These are phyloP conservation scores for Ophiosphaerella narmari DNA, from an alignment of 2,329 filamentous ascomycete genomes.

Conservation along the genomic window DNA sequence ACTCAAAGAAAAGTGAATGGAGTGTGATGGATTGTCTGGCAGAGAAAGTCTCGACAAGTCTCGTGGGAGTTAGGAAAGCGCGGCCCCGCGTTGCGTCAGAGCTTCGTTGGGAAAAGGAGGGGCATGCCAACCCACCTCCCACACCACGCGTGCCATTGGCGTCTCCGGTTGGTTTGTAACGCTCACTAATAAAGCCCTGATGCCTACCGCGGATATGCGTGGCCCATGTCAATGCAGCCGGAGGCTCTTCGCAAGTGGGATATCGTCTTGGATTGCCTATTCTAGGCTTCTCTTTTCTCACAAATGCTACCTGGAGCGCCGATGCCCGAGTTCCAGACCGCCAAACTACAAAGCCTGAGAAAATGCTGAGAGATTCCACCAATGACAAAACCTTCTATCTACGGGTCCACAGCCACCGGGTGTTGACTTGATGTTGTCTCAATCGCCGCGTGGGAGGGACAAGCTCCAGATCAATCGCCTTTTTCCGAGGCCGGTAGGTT, in stretches of 20 bases:
- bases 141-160: conserved; percentile 14
- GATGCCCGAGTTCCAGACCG: conserved; percentile 33
- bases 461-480: conserved; percentile 19
- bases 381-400: conserved; percentile 31
- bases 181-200: conserved; percentile 29
- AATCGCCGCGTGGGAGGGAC: conserved; percentile 22
- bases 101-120: conserved; percentile 1
- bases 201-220: conserved; percentile 6
- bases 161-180: conserved; percentile 28
- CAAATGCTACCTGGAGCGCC: conserved; percentile 46
- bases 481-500: conserved; percentile 22
- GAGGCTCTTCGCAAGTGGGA: conserved; percentile 25
- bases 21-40: conserved; percentile 4
- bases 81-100: conserved; percentile 31
- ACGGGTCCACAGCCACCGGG: conserved; percentile 26
- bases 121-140: too few species aligned
- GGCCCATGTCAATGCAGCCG: conserved; percentile 5
- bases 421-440: conserved; percentile 21
- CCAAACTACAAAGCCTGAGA: conserved; percentile 37
- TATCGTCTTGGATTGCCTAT: conserved; percentile 41
- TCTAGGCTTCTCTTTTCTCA: conserved; percentile 28
- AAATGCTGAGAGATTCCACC: conserved; percentile 29
- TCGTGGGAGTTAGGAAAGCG: conserved; percentile 16
- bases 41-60: not conserved
- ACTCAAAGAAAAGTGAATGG: conserved; percentile 15